phyloP scores from a whole-genome alignment of 2,329 filamentous ascomycete genomes.

The Aureobasidium sp. region DNA sequence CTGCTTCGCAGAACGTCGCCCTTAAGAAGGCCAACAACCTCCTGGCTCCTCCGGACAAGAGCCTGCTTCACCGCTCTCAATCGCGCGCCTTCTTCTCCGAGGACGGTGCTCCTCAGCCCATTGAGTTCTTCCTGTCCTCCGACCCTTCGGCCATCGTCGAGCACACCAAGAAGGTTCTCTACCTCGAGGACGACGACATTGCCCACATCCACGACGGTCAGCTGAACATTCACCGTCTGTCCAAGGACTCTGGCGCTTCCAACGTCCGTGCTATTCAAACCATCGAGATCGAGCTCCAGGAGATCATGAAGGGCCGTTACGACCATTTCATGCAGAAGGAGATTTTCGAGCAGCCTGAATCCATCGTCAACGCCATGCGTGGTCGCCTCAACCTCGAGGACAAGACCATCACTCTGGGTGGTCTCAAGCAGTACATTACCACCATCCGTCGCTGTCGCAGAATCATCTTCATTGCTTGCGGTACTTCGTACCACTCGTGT shows the following conservation, averaged over 20 bases:
- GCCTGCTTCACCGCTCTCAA: constrained; percentile 93
- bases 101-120: constrained; percentile 93
- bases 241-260: constrained; percentile 91
- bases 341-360: constrained; percentile 99
- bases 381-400: constrained; percentile 89
- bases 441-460: constrained; percentile 94
- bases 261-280: constrained; percentile 98
- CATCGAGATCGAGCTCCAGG: constrained; percentile 95
- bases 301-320: constrained; percentile 99
- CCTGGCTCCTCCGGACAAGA: constrained; percentile 91
- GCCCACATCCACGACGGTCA: constrained; percentile 98
- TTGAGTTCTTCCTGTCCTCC: constrained; percentile 98
- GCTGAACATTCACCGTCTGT: constrained; percentile 95
- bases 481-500: constrained; percentile 97
- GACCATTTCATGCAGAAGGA: constrained; percentile 99
- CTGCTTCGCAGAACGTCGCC: constrained; percentile 90
- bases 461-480: constrained; percentile 98
- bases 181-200: constrained; percentile 99
- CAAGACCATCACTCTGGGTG: constrained; percentile 92
- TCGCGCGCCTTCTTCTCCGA: constrained; percentile 98
- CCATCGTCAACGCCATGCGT: constrained; percentile 99
- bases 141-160: constrained; percentile 97
- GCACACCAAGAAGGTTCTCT: constrained; percentile 99
- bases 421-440: constrained; percentile 88
- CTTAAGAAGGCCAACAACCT: constrained; percentile 70